phyloP scores from a whole-genome alignment of 352 stramenopile genomes.

The Globisporangium lucens region DNA sequence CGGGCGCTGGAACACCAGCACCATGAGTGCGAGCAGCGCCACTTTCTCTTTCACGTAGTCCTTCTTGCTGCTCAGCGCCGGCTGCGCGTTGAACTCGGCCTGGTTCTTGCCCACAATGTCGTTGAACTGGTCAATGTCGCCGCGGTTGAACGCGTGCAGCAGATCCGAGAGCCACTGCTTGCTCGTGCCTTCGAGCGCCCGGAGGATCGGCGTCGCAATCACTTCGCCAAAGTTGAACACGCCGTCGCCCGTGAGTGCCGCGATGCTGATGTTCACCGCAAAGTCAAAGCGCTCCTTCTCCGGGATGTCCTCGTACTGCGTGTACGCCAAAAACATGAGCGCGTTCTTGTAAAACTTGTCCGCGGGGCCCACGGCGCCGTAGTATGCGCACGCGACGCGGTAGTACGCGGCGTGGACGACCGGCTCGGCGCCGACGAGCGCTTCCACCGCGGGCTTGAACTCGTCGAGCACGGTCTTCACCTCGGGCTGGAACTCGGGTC shows the following conservation, averaged over 20 bases:
- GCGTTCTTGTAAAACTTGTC: conserved; percentile 97
- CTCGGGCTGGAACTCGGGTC: conserved; percentile 45
- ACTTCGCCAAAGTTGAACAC: conserved; percentile 99
- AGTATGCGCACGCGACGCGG: conserved; percentile 91
- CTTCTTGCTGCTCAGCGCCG: conserved; percentile 91
- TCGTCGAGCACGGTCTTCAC: conserved; percentile 73
- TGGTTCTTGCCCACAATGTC: conserved; percentile 71
- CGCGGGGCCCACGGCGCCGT: conserved; percentile 86
- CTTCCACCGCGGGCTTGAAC: conserved; percentile 73
- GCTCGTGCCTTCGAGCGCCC: conserved; percentile 84
- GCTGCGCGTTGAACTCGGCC: conserved; percentile 88
- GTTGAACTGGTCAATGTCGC: conserved; percentile 95
- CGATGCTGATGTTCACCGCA: conserved; percentile 94
- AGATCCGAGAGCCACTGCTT: conserved; percentile 95
- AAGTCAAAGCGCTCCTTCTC: conserved; percentile 80
- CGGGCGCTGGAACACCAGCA: conserved; percentile 95
- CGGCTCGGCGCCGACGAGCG: conserved; percentile 82
- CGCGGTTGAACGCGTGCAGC: conserved; percentile 92
- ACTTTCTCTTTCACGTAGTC: conserved; percentile 98
- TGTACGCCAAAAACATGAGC: conserved; percentile 96
- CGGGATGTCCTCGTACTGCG: conserved; percentile 88
- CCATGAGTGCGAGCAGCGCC: conserved; percentile 95
- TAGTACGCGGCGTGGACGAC: conserved; percentile 94
- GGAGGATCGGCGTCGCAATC: conserved; percentile 91
- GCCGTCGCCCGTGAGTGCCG: conserved; percentile 94